phyloP scores from a whole-genome alignment of 345 rosid genomes.

The Erucastrum elatum region DNA sequence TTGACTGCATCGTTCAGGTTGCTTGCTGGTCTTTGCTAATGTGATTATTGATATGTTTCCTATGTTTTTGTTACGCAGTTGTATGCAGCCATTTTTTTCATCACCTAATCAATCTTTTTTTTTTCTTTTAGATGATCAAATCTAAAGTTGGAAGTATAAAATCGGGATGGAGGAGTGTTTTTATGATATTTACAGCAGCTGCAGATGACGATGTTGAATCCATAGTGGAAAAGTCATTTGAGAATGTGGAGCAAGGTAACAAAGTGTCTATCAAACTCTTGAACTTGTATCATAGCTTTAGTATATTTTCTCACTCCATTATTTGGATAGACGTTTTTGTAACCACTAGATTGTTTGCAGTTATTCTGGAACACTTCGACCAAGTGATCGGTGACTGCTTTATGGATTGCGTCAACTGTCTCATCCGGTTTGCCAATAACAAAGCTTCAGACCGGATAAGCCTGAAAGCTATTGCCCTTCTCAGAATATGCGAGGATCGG shows the following conservation, averaged over 20 bases:
- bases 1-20: constrained; percentile 94
- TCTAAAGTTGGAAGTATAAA: constrained; percentile 91
- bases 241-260: constrained; percentile 90
- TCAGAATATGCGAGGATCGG: constrained; percentile 98
- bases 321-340: constrained; percentile 31
- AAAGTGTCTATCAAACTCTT: constrained; percentile 13
- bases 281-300: constrained; percentile 5
- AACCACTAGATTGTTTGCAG: constrained; percentile 57
- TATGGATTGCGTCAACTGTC: constrained; percentile 98
- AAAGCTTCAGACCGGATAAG: constrained; percentile 89
- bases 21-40: constrained; percentile 16
- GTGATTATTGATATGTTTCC: not conserved
- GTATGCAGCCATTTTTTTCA: constrained; percentile 17
- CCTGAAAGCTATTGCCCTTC: constrained; percentile 98
- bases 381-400: constrained; percentile 98
- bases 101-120: constrained; percentile 26
- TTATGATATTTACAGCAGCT: constrained; percentile 90
- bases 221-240: constrained; percentile 89
- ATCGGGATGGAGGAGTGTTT: constrained; percentile 94
- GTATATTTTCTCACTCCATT: constrained; percentile 20
- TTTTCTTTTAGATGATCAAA: constrained; percentile 74
- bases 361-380: constrained; percentile 97
- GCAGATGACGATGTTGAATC: constrained; percentile 86
- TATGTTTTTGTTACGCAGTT: constrained; percentile 12
- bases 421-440: constrained; percentile 93